Base-by-base conservation (phyloP, 2,329 filamentous ascomycete species). In the Talaromyces sp. region DNA sequence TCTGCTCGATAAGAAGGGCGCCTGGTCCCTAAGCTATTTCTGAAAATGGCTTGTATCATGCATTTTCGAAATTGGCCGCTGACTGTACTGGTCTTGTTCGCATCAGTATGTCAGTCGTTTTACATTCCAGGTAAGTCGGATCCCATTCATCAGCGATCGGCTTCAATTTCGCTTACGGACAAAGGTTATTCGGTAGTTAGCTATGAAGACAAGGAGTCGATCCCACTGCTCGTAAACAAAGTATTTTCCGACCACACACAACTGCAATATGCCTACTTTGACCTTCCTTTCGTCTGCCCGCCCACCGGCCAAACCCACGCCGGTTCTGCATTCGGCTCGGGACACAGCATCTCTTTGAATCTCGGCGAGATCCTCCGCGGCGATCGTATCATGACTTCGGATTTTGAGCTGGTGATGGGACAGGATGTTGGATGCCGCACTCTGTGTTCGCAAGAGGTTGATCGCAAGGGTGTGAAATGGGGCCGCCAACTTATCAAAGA, bases 161-260 rank as follows among this genome's bases (percentile, higher is more conserved):
- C 43, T 46, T 24, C 35, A 38, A 46, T 46, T 46, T 21, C 9
- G 8, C 43, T 46, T 46, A 46, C 21, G 24, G 12, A n/a, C 6
- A 12, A 62, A 89, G 91, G 91, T 66, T 94, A 89, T 82, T 95
- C 91, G 6, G 86, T 92, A 70, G 89, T 87, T 70, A 91, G 85
- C 69, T 95, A 95, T 72, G 82, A 82, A 65, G 85, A 92, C 64
- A 84, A 85, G 72, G 89, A 95, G 67, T 80, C 85, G 11, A 88
- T 96, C 43, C 91, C 91, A 0, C 81, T 96, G n/a, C 86, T 93
- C 59, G 89, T 94, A 65, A 96, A 96, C 79, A 96, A 96, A 74
- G 87, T 92, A 68, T 95, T 92, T 75, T 95, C 91, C 59, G 91
- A 95, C 75, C 87, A 90, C 68, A 94, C 90, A 8, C 88, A 94